Base-by-base conservation (phyloP, 1,284 basidiomycete genomes). In the Cutaneotrichosporon mucoides region DNA sequence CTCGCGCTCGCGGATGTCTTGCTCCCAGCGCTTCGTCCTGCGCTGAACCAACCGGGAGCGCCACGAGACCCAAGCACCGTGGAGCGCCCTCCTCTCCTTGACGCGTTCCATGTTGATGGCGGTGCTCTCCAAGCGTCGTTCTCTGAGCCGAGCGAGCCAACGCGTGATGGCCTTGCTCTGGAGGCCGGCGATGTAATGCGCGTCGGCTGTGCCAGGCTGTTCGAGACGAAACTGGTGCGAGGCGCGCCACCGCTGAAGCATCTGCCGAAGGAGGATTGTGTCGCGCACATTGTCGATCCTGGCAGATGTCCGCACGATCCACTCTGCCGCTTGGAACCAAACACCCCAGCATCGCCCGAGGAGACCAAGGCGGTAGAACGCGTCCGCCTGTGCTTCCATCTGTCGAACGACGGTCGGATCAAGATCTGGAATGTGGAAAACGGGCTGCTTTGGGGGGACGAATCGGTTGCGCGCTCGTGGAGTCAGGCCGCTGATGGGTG, bases 271-370 rank as follows among this genome's bases (percentile, higher is more conserved):
- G 10, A 76, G 66, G 6, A 78, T 63, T 12, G 65, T 68, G 42
- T 68, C 48, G 5, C 75, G 66, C 0, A 73, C 74, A 0, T 47
- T 57, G 52, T 75, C 71, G 45, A 77, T 76, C 53, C 76, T 73
- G 12, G 48, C 53, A 11, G 67, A 69, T 2, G 74, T 76, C 12
- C 62, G 65, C 68, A 71, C 15, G 33, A 76, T 65, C 71, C 74
- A 76, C 38, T 72, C 66, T 12, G 65, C 60, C 4, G 71, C 63
- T 43, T 68, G 65, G 13, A 60, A 54, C 76, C 76, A 78, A 45
- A 70, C 67, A 51, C 73, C 72, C 65, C 67, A 73, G 49, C 76
- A 76, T 46, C 76, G 61, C 2, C 73, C 76, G 53, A 73, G 41
- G n/a, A 77, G 45, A 0, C 75, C 76, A 4, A 70, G 55, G 6